These are phyloP conservation scores for Aspergillus sp. DNA, from an alignment of 2,329 filamentous ascomycete genomes.

Conservation along the genomic window DNA sequence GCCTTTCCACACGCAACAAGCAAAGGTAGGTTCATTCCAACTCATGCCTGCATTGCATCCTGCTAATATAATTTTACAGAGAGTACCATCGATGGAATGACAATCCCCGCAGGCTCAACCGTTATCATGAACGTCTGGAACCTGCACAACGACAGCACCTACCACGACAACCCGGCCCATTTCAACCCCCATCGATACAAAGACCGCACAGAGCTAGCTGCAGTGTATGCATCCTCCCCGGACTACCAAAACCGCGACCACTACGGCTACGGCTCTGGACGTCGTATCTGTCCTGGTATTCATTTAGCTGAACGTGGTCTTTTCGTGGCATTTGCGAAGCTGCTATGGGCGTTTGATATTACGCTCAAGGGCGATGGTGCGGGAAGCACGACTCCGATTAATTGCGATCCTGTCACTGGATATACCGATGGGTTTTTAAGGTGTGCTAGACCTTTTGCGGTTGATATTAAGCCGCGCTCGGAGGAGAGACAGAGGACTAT, in stretches of 20 bases:
- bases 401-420: not conserved
- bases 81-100: constrained; percentile 40
- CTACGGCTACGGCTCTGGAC: constrained; percentile 23
- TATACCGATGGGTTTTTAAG: constrained; percentile 2
- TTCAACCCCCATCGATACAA: constrained; percentile 36
- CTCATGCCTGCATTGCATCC: not conserved
- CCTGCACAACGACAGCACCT: constrained; percentile 49
- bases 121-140: constrained; percentile 47
- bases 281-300: constrained; percentile 33
- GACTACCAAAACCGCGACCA: constrained; percentile 39
- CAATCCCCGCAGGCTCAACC: constrained; percentile 48
- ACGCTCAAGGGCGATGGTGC: not conserved
- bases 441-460: not conserved
- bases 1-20: constrained; percentile 24
- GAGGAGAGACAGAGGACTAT: not conserved
- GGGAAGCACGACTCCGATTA: not conserved
- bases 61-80: not conserved
- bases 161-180: constrained; percentile 33
- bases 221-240: constrained; percentile 30
- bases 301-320: constrained; percentile 34
- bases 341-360: constrained; percentile 33
- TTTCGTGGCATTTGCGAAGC: constrained; percentile 26
- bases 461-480: not conserved
- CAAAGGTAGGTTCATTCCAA: constrained; percentile 15
- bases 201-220: constrained; percentile 23